phyloP scores from a whole-genome alignment of 768 basidiomycete genomes.

The Auricularia sp. region DNA sequence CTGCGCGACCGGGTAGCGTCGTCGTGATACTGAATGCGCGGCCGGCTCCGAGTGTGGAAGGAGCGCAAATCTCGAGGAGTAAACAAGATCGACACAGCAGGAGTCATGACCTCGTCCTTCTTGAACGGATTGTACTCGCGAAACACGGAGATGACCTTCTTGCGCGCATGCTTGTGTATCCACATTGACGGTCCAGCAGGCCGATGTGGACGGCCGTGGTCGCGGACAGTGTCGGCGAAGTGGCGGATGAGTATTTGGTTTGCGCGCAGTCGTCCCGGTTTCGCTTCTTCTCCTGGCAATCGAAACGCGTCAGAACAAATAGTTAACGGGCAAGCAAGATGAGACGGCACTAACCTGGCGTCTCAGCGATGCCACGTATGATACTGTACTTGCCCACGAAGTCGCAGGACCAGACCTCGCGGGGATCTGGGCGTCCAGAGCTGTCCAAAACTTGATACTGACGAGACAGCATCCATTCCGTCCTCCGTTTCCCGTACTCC shows the following conservation, averaged over 20 bases:
- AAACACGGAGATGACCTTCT: constrained; percentile 68
- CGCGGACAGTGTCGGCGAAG: constrained; percentile 38
- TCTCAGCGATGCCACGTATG: constrained; percentile 18
- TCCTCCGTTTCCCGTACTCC: constrained; percentile 24
- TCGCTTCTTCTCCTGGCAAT: constrained; percentile 27
- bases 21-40: background rate
- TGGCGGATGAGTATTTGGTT: constrained; percentile 58
- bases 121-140: constrained; percentile 24
- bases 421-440: constrained; percentile 16
- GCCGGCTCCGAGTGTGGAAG: background rate
- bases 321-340: background rate
- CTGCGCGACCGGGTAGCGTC: background rate
- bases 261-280: constrained; percentile 49
- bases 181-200: constrained; percentile 49
- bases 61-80: background rate
- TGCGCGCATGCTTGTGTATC: constrained; percentile 76
- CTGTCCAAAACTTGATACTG: constrained; percentile 5
- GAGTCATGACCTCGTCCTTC: background rate
- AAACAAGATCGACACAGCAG: background rate
- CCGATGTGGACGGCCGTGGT: constrained; percentile 20
- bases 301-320: background rate
- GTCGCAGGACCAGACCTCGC: constrained; percentile 60
- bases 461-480: constrained; percentile 24
- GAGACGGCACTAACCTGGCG: background rate
- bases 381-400: constrained; percentile 57